Evolutionary conservation across 495 filamentous ascomycete species (phyloP).

Genomic region (Hyaloscypha bicolor): DNA sequence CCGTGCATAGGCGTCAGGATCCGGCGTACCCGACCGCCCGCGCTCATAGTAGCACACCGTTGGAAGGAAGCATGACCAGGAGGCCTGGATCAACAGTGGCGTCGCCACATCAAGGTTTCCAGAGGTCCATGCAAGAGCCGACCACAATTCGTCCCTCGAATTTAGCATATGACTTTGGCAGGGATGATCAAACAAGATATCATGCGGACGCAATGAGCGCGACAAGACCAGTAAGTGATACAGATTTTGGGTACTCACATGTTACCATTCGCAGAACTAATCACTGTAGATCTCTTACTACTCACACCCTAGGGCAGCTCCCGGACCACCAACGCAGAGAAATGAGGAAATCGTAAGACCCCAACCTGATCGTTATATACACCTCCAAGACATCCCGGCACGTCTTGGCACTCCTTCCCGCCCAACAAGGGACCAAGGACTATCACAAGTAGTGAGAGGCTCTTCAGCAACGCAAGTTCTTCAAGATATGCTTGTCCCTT

Average conservation of each 20-base stretch:
- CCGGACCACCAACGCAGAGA: conserved; percentile 9
- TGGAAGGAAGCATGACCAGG: neutral
- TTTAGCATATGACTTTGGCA: neutral
- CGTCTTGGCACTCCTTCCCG: conserved; percentile 15
- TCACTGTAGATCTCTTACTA: conserved; percentile 19
- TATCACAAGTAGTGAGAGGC: conserved; percentile 33
- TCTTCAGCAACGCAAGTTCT: conserved; percentile 33
- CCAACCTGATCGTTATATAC: conserved; percentile 19
- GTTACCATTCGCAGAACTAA: conserved; percentile 22
- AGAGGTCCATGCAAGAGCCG: neutral
- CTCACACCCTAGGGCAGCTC: conserved; percentile 16
- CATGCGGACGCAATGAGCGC: neutral
- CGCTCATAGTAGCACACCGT: conserved; percentile 2
- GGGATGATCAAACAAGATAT: conserved; percentile 5
- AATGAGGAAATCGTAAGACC: conserved; percentile 32
- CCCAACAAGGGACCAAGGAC: conserved; percentile 19
- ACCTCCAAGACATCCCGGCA: conserved; percentile 22
- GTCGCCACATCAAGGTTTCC: neutral
- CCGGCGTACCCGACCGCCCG: neutral
- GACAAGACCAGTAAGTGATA: conserved; percentile 21
- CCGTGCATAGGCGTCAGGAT: conserved; percentile 34
- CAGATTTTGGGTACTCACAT: neutral
- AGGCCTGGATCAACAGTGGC: neutral
- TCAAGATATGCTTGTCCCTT: conserved; percentile 44
- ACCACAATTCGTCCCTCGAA: neutral